Evolutionary conservation across 2,329 filamentous ascomycete genomes (phyloP).

Genomic region (Hypoxylon sp.): DNA sequence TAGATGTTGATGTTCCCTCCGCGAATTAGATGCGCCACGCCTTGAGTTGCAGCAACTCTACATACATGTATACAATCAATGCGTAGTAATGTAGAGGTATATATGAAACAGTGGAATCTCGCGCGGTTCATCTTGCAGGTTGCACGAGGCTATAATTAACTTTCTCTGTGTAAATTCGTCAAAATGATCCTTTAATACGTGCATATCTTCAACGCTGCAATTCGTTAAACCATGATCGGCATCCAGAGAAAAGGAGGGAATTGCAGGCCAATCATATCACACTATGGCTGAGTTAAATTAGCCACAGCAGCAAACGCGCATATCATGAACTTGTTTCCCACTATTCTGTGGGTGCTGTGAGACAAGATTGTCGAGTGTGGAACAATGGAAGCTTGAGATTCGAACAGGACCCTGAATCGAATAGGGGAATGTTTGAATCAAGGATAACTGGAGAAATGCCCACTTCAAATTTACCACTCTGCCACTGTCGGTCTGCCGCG

Average conservation of each 20-base stretch:
- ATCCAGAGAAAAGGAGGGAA: constrained; percentile 6
- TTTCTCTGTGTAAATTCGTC: not conserved
- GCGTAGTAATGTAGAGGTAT: not conserved
- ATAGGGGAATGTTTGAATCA: constrained; percentile 31
- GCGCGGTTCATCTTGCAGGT: not conserved
- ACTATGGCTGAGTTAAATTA: constrained; percentile 1
- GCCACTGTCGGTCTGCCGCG: constrained; percentile 19
- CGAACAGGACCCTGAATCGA: constrained; percentile 20
- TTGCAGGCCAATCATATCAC: not conserved
- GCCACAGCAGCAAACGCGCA: constrained; percentile 4
- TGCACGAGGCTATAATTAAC: not conserved
- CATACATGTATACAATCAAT: not conserved
- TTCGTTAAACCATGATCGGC: not conserved
- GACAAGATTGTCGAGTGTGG: constrained; percentile 25
- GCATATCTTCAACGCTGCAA: not conserved
- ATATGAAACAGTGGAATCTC: not conserved
- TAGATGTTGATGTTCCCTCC: not conserved
- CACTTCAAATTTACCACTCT: constrained; percentile 34
- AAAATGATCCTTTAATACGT: not conserved
- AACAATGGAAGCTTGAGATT: constrained; percentile 32
- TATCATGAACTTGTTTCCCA: constrained; percentile 22
- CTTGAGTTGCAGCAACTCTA: not conserved
- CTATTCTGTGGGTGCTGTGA: constrained; percentile 26
- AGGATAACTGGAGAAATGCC: constrained; percentile 14
- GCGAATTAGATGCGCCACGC: not conserved